Conservation (phyloP, 352 stramenopile genomes). For the Phytophthora palmivora region DNA sequence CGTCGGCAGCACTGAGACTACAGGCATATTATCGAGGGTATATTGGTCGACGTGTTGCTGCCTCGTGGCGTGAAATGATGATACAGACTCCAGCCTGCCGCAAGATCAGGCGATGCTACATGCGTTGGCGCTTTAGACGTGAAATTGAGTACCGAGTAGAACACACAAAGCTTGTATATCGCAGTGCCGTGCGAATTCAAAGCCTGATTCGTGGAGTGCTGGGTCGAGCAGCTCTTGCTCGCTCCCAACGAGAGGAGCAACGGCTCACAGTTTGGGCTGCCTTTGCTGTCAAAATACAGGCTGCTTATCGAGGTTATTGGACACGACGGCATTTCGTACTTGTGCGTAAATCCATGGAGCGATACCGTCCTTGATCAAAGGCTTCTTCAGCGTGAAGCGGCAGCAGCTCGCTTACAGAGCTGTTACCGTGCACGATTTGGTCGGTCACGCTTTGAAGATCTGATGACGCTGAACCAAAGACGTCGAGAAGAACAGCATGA, state of each 20-base stretch:
- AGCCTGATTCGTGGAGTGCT: slow-evolving; percentile 58
- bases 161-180: slow-evolving; percentile 38
- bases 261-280: slow-evolving; percentile 46
- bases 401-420: slow-evolving; percentile 56
- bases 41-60: slow-evolving; percentile 52
- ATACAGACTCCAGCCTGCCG: slow-evolving; percentile 57
- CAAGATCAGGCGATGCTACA: slow-evolving; percentile 62
- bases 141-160: slow-evolving; percentile 47
- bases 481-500: slow-evolving; percentile 58
- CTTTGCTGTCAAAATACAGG: slow-evolving; percentile 62
- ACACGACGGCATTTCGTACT: slow-evolving; percentile 55
- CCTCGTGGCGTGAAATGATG: slow-evolving; percentile 60
- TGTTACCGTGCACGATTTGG: slow-evolving; percentile 69
- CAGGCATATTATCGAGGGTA: slow-evolving; percentile 73
- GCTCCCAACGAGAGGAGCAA: slow-evolving; percentile 38
- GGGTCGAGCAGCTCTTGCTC: slow-evolving; percentile 44
- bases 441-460: slow-evolving; percentile 72
- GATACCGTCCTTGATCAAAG: slow-evolving; percentile 60
- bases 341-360: slow-evolving; percentile 69
- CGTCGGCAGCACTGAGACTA: slow-evolving; percentile 74
- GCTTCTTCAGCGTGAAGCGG: slow-evolving; percentile 47
- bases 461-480: slow-evolving; percentile 73
- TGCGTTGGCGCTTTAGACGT: slow-evolving; percentile 49
- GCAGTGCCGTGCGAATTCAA: slow-evolving; percentile 64
- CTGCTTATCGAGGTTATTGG: slow-evolving; percentile 68